These are phyloP conservation scores for Claviceps sorghi DNA, from an alignment of 2,329 filamentous ascomycete species.

Conservation along the genomic window DNA sequence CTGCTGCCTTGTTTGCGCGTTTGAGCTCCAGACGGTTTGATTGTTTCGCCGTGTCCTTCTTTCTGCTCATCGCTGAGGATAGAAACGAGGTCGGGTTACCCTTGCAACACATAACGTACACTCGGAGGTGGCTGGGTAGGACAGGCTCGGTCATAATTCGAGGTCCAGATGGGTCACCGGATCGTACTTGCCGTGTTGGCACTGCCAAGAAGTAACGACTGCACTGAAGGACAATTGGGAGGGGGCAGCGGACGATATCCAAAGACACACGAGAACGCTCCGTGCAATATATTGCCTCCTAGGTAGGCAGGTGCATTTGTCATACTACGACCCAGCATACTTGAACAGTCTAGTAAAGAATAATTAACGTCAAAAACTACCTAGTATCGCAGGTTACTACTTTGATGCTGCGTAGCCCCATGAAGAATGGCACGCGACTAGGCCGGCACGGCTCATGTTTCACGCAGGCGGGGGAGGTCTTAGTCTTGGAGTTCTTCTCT, in stretches of 20 bases:
- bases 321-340: neutral
- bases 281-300: neutral
- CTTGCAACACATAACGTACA: neutral
- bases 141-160: neutral
- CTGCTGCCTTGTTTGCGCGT: neutral
- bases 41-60: neutral
- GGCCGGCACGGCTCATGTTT: neutral
- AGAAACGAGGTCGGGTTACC: neutral
- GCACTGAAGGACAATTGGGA: neutral
- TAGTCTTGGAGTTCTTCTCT: neutral
- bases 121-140: neutral
- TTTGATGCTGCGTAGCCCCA: neutral
- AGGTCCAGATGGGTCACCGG: neutral
- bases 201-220: neutral
- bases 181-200: neutral
- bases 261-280: neutral
- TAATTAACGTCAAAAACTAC: no score
- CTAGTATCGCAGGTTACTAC: no score
- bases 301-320: neutral
- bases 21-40: neutral
- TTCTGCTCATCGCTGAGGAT: neutral
- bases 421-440: neutral
- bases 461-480: no score
- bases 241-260: neutral
- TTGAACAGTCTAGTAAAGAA: no score